Conservation (phyloP, 2,329 filamentous ascomycete genomes). For the Botrytis tulipae region DNA sequence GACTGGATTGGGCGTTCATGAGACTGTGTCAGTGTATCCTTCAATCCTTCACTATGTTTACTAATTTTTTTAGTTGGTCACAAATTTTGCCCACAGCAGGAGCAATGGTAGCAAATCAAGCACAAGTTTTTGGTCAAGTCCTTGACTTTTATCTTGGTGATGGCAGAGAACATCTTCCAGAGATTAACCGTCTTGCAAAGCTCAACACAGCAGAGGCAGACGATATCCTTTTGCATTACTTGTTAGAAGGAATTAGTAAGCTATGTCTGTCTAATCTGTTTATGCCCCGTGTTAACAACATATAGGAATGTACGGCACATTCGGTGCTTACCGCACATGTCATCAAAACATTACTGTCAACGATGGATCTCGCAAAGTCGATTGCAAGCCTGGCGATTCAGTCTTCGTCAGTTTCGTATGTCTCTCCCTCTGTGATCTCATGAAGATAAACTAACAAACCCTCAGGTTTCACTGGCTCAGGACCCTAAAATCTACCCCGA, state of each 20-base stretch:
- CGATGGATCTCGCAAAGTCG: conserved; percentile 11
- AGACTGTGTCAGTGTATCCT: conserved; percentile 45
- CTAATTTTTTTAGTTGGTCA: conserved; percentile 45
- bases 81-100: conserved; percentile 63
- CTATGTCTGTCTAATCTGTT: neutral
- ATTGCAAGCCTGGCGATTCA: conserved; percentile 18
- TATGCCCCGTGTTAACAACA: neutral
- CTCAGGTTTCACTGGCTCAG: conserved; percentile 11
- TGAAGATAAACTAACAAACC: neutral
- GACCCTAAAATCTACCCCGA: conserved; percentile 60
- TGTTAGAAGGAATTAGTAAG: conserved; percentile 53
- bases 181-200: conserved; percentile 58
- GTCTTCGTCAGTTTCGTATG: conserved; percentile 20
- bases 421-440: neutral
- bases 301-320: conserved; percentile 55
- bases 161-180: conserved; percentile 54
- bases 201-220: conserved; percentile 56
- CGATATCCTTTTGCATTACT: conserved; percentile 63
- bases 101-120: conserved; percentile 68
- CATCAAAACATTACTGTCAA: conserved; percentile 18
- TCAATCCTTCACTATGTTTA: conserved; percentile 50
- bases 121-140: conserved; percentile 67
- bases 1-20: conserved; percentile 57
- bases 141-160: conserved; percentile 68
- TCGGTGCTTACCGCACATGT: conserved; percentile 55